Base-by-base conservation (phyloP, 164 flowering plant species). In the Santalum album region DNA sequence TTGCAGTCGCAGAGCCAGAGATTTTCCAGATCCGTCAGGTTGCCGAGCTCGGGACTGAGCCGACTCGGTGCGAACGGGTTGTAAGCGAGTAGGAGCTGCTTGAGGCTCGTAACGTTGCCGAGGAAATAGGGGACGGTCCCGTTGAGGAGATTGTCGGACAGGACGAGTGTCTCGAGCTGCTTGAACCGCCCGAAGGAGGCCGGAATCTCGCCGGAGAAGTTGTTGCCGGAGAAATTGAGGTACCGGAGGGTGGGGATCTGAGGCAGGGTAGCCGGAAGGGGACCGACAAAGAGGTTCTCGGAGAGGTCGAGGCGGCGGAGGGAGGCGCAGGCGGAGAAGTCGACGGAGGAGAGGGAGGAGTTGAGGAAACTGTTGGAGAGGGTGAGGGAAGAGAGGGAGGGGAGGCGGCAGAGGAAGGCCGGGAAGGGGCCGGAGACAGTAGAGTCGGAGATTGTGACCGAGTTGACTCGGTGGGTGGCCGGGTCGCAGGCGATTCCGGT, bases 1-100 rank as follows among this genome's bases (percentile, higher is more conserved):
- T 66, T 59, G 47, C 77, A 76, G 42, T 55, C 65, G 15, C 61
- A 46, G 24, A 83, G 64, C 72, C 82, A 80, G 32, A 83, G 73
- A 1, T 36, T 43, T 58, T 78, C 71, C 24, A 83, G 65, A 26
- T 61, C 59, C 21, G 72, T 68, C 49, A 78, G n/a, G 63, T 76
- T 68, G 1, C 79, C 78, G 32, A 83, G 51, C 54, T 71, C 65
- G 12, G 58, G 48, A 35, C 66, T 57, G 1, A 82, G 72, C 11
- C 14, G 53, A 51, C 75, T 57, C 51, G 82, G 74, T 9, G 63
- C 15, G 32, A 69, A 69, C 34, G 71, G 75, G 21, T 83, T 83
- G 21, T 78, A 80, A 22, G 82, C 78, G 15, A 83, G 75, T 3
- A 47, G 62, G 24, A 83, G 69, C 52, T 60, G 61, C 52, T 62